phyloP scores from a whole-genome alignment of 179 eudicot species.

The Gypsophila paniculata region DNA sequence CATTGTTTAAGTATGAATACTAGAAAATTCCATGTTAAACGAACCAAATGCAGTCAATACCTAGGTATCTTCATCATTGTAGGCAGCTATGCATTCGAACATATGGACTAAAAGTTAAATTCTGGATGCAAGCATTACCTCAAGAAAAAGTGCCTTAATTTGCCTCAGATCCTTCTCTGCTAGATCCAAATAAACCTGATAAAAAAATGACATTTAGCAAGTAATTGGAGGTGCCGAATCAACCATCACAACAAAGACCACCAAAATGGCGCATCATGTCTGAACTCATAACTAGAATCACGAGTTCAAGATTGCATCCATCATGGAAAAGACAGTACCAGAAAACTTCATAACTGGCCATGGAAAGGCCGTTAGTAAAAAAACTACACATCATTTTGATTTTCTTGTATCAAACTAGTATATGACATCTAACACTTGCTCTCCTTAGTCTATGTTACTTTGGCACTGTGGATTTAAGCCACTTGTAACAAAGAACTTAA shows the following conservation, averaged over 20 bases:
- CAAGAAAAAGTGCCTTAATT: conserved; percentile 75
- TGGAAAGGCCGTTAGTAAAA: not conserved
- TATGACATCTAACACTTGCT: not conserved
- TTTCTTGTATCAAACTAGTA: not conserved
- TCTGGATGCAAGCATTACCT: conserved; percentile 47
- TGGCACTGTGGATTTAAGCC: too few relatives aligned
- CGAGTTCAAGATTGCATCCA: not conserved
- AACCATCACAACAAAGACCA: conserved; percentile 1
- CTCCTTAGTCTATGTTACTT: not conserved
- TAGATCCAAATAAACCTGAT: conserved; percentile 83
- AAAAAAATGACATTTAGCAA: conserved; percentile 13
- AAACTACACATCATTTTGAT: not conserved
- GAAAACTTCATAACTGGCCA: not conserved
- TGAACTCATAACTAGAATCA: not conserved
- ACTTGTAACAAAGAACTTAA: not conserved
- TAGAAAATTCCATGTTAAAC: not conserved
- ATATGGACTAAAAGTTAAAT: not conserved
- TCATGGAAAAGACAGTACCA: not conserved
- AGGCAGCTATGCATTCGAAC: not conserved
- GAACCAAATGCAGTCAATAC: not conserved
- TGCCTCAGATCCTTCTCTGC: conserved; percentile 79
- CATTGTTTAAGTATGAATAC: not conserved
- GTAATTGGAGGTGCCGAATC: not conserved
- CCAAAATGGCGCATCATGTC: not conserved
- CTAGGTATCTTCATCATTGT: not conserved